Conservation (phyloP, 306 rosid species). For the Trifolium pratense region DNA sequence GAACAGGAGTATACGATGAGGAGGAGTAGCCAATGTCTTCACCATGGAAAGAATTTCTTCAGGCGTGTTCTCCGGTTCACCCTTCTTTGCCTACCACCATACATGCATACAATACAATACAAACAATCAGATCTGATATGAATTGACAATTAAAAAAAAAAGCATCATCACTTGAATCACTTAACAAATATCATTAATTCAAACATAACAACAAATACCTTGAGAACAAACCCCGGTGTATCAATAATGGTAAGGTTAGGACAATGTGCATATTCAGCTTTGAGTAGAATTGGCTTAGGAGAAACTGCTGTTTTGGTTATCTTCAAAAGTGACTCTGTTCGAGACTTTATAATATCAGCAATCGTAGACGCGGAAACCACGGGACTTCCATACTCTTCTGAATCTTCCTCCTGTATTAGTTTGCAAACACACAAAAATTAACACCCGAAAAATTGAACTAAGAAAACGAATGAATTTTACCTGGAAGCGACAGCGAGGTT, state of each 20-base stretch:
- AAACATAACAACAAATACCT: slow-evolving; percentile 52
- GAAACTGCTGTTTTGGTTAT: slow-evolving; percentile 82
- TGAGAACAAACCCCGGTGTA: slow-evolving; percentile 98
- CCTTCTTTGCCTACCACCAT: slow-evolving; percentile 86
- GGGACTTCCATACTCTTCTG: slow-evolving; percentile 89
- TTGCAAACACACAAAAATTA: slow-evolving; percentile 16
- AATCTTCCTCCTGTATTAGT: slow-evolving; percentile 83
- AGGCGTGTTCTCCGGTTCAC: slow-evolving; percentile 92
- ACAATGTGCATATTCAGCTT: slow-evolving; percentile 94
- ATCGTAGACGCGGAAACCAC: slow-evolving; percentile 74
- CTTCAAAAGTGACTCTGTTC: slow-evolving; percentile 84
- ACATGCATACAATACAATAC: neutral
- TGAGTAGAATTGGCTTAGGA: slow-evolving; percentile 90
- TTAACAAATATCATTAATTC: neutral
- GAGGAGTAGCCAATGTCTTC: slow-evolving; percentile 90
- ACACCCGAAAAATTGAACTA: neutral
- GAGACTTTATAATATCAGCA: slow-evolving; percentile 82
- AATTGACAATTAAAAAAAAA: slow-evolving; percentile 22
- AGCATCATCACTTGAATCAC: neutral
- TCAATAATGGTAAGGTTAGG: slow-evolving; percentile 94
- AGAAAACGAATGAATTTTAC: slow-evolving; percentile 29
- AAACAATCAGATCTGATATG: neutral
- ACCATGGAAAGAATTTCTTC: slow-evolving; percentile 97
- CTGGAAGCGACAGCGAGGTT: slow-evolving; percentile 93
- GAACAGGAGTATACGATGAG: slow-evolving; percentile 86